phyloP scores from a whole-genome alignment of 208 protist species.

The Crithidia sp. region DNA sequence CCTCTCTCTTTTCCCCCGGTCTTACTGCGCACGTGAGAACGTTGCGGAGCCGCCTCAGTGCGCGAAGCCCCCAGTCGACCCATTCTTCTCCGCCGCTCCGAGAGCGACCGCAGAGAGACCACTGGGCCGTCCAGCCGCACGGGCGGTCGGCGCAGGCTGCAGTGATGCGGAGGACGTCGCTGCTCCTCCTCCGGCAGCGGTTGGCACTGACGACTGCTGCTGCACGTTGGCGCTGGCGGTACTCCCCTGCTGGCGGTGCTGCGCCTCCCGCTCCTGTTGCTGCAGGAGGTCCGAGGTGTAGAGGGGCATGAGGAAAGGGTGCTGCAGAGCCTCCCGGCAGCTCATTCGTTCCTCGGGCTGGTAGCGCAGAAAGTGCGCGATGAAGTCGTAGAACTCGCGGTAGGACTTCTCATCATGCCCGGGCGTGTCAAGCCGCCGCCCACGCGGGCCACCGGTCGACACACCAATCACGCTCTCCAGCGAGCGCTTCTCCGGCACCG shows the following conservation, averaged over 20 bases:
- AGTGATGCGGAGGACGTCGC: background rate
- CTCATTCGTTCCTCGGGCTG: slow-evolving; percentile 68
- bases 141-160: too few relatives aligned
- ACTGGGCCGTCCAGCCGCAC: too few relatives aligned
- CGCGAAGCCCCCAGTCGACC: too few relatives aligned
- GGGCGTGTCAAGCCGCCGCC: slow-evolving; percentile 33
- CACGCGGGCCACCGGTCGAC: slow-evolving; percentile 52
- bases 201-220: slow-evolving; percentile 6
- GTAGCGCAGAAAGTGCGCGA: slow-evolving; percentile 59
- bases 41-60: too few relatives aligned
- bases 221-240: background rate
- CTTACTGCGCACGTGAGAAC: too few relatives aligned
- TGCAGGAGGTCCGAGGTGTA: slow-evolving; percentile 46
- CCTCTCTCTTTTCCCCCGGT: too few relatives aligned
- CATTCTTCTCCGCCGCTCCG: too few relatives aligned
- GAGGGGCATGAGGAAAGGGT: slow-evolving; percentile 71
- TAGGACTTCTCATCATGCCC: slow-evolving; percentile 60
- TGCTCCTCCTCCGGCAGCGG: background rate
- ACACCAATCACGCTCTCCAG: slow-evolving; percentile 62
- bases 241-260: background rate
- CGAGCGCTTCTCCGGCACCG: slow-evolving; percentile 33
- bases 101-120: too few relatives aligned
- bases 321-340: slow-evolving; percentile 74
- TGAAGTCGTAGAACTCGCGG: slow-evolving; percentile 69
- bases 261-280: slow-evolving; percentile 28